Conservation (phyloP, 441 rosid genomes). For the Jatropha podagrica region DNA sequence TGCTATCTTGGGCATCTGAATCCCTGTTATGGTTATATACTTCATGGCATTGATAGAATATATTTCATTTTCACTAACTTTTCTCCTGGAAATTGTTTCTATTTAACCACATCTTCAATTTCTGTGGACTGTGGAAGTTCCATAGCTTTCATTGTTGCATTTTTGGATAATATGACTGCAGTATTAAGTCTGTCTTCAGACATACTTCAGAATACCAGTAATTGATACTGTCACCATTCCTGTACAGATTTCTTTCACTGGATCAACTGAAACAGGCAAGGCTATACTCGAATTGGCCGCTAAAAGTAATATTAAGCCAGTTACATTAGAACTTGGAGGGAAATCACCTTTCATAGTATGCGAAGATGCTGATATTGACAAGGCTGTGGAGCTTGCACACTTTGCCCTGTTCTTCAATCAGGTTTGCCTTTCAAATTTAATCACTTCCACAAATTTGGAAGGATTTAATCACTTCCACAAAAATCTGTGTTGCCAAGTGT, state of each 20-base stretch:
- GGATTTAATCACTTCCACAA: neutral
- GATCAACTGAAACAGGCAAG: constrained; percentile 73
- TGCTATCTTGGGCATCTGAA: neutral
- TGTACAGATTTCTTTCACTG: constrained; percentile 73
- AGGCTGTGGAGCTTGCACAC: constrained; percentile 79
- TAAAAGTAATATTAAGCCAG: constrained; percentile 82
- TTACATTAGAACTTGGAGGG: constrained; percentile 84
- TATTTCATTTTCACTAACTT: too few relatives aligned
- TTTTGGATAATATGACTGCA: too few relatives aligned
- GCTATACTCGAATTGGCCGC: constrained; percentile 65
- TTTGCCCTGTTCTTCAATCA: constrained; percentile 84
- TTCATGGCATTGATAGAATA: too few relatives aligned
- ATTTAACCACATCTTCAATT: too few relatives aligned
- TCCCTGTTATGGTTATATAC: neutral
- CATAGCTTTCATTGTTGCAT: too few relatives aligned
- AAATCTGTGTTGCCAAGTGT: too few relatives aligned
- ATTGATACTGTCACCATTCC: neutral
- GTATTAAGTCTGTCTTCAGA: neutral
- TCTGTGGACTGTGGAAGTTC: too few relatives aligned
- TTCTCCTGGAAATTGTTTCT: too few relatives aligned
- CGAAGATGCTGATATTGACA: constrained; percentile 70
- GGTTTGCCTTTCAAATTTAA: constrained; percentile 29
- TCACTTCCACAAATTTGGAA: neutral
- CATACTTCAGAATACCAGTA: constrained; percentile 1
- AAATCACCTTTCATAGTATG: constrained; percentile 82